These are phyloP conservation scores for Citrus maxima DNA, from an alignment of 345 rosid genomes.

Conservation along the genomic window DNA sequence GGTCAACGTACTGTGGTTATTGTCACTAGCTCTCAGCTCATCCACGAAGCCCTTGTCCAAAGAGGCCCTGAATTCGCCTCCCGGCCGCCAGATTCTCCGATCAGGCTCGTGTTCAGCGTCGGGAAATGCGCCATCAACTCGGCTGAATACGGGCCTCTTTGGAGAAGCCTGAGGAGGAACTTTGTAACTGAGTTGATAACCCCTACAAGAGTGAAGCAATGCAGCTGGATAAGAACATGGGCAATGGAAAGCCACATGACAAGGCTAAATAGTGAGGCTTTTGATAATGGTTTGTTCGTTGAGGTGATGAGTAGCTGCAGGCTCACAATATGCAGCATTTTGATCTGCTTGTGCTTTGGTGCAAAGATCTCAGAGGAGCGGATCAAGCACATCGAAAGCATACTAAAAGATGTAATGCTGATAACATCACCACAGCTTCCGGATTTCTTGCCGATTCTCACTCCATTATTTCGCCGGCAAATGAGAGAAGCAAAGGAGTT, in stretches of 20 bases:
- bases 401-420: conserved; percentile 82
- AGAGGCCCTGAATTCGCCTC: conserved; percentile 66
- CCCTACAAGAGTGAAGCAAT: conserved; percentile 70
- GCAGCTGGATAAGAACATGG: conserved; percentile 87
- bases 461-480: conserved; percentile 64
- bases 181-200: conserved; percentile 75
- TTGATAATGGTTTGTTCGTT: conserved; percentile 49
- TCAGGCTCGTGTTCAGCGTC: conserved; percentile 76
- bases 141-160: conserved; percentile 77
- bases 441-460: conserved; percentile 73
- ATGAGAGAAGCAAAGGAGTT: conserved; percentile 61
- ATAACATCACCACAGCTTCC: conserved; percentile 72
- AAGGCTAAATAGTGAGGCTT: conserved; percentile 47
- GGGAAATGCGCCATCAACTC: conserved; percentile 94
- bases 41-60: conserved; percentile 84
- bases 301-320: conserved; percentile 78
- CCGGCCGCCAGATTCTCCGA: conserved; percentile 84
- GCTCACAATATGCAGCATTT: conserved; percentile 68
- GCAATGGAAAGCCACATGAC: conserved; percentile 68
- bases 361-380: conserved; percentile 70
- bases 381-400: conserved; percentile 59
- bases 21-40: conserved; percentile 68
- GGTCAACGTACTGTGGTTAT: conserved; percentile 91
- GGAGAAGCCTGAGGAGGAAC: conserved; percentile 76
- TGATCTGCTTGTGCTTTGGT: conserved; percentile 86